Percentiles rank a stretch among this genome's conserved stretches.
Conservation (phyloP, 129 eudicot genomes). For the Artemisia argyi region DNA sequence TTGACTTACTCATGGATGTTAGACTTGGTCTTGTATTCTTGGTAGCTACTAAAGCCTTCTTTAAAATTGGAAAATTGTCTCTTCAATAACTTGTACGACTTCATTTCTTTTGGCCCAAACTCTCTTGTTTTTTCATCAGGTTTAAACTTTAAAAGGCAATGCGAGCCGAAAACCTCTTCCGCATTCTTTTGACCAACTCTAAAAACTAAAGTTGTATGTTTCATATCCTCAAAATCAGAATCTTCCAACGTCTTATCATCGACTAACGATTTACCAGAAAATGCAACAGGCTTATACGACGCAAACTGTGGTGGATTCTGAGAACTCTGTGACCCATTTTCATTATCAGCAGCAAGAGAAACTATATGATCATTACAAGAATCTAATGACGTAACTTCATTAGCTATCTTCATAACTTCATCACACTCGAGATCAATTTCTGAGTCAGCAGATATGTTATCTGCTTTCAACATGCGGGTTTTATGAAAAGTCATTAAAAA, state of each 20-base stretch:
- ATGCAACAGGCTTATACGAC: slow-evolving; percentile 45
- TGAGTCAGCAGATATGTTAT: slow-evolving; percentile 34
- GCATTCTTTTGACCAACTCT: slow-evolving; percentile 34
- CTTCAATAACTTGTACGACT: slow-evolving; percentile 35
- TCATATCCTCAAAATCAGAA: slow-evolving; percentile 24
- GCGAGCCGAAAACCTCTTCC: slow-evolving; percentile 38
- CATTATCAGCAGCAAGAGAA: slow-evolving; percentile 68
- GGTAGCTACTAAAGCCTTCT: slow-evolving; percentile 40
- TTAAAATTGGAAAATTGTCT: slow-evolving; percentile 47
- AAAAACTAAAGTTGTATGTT: slow-evolving; percentile 34
- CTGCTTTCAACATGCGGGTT: slow-evolving; percentile 34
- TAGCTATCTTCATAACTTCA: slow-evolving; percentile 42
- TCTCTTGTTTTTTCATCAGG: slow-evolving; percentile 25
- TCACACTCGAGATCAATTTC: slow-evolving; percentile 42
- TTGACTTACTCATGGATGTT: slow-evolving; percentile 20
- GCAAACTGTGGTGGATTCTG: slow-evolving; percentile 22
- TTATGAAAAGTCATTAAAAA: slow-evolving; percentile 45
- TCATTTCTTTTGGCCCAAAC: slow-evolving; percentile 44
- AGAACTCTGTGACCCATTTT: slow-evolving; percentile 24
- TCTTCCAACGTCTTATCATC: slow-evolving; percentile 9
- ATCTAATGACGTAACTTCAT: slow-evolving; percentile 26
- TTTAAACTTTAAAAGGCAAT: slow-evolving; percentile 50
- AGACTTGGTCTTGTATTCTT: slow-evolving; percentile 32
- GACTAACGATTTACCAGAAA: background rate
- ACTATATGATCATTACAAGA: slow-evolving; percentile 36